These are phyloP conservation scores for Xylaria sp. DNA, from an alignment of 2,329 filamentous ascomycete genomes.

Conservation along the genomic window DNA sequence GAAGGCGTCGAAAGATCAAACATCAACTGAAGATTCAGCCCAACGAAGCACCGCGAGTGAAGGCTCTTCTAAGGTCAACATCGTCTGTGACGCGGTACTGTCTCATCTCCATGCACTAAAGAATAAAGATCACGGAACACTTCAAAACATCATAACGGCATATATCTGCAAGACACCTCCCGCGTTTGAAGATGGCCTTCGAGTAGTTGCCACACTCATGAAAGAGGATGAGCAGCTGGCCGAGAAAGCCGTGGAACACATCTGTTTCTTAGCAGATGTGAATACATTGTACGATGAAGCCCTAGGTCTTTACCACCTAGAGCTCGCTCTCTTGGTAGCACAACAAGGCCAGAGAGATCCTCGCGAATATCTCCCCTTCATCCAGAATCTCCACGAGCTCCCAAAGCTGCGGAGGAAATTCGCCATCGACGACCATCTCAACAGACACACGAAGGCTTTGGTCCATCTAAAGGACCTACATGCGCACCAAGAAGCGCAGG, in stretches of 20 bases:
- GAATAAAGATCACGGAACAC: slow-evolving; percentile 61
- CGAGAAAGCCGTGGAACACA: slow-evolving; percentile 92
- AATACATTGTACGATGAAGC: slow-evolving; percentile 92
- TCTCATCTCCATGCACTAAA: slow-evolving; percentile 70
- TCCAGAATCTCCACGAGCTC: slow-evolving; percentile 85
- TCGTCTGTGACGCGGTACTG: slow-evolving; percentile 86
- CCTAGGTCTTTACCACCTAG: slow-evolving; percentile 89
- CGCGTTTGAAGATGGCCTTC: slow-evolving; percentile 85
- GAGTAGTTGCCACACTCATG: slow-evolving; percentile 79
- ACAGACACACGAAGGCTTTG: slow-evolving; percentile 80
- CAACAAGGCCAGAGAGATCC: slow-evolving; percentile 97
- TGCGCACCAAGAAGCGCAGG: slow-evolving; percentile 79
- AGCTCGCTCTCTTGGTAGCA: slow-evolving; percentile 87
- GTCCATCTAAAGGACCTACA: slow-evolving; percentile 77
- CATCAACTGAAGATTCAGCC: slow-evolving; percentile 33
- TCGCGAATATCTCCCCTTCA: slow-evolving; percentile 92
- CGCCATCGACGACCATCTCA: slow-evolving; percentile 88
- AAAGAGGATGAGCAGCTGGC: slow-evolving; percentile 75
- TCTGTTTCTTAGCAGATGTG: slow-evolving; percentile 95
- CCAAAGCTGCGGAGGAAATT: slow-evolving; percentile 77
- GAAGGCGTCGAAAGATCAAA: slow-evolving; percentile 56
- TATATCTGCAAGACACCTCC: slow-evolving; percentile 94
- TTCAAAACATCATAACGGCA: slow-evolving; percentile 94
- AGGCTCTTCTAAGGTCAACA: slow-evolving; percentile 76
- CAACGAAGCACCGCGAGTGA: slow-evolving; percentile 24